These are phyloP conservation scores for Austroboletus eburneus DNA, from an alignment of 768 basidiomycete genomes.

Conservation along the genomic window DNA sequence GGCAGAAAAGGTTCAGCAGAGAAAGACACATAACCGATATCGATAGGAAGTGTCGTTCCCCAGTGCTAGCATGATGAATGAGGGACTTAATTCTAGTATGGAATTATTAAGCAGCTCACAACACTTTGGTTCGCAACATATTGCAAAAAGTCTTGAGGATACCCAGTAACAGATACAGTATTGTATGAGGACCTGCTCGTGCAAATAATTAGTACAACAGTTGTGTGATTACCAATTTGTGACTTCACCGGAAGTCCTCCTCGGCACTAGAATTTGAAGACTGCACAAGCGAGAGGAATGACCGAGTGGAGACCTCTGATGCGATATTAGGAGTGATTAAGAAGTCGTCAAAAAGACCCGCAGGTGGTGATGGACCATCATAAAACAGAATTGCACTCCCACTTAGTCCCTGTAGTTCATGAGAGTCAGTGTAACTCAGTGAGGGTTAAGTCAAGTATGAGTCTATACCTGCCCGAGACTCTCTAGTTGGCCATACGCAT, in stretches of 20 bases:
- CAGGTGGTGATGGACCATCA: conserved; percentile 34
- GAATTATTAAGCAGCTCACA: conserved; percentile 8
- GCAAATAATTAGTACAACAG: not conserved
- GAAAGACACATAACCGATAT: not conserved
- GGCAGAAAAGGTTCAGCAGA: not conserved
- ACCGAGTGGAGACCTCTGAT: conserved; percentile 8
- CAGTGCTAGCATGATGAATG: conserved; percentile 8
- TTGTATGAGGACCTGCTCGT: conserved; percentile 20
- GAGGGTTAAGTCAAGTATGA: not conserved
- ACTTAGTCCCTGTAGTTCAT: not conserved
- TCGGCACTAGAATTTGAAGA: conserved; percentile 1
- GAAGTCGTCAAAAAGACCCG: conserved; percentile 26
- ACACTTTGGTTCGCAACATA: conserved; percentile 12
- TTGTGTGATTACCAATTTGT: not conserved
- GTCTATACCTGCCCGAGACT: not conserved
- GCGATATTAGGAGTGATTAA: conserved; percentile 1
- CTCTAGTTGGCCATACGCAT: conserved; percentile 35
- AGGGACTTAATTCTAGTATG: not conserved
- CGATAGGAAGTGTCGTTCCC: not conserved
- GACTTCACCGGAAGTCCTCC: conserved; percentile 6
- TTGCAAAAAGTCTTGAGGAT: conserved; percentile 17
- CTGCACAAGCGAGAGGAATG: conserved; percentile 12
- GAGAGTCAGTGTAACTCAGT: not conserved
- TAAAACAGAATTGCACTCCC: conserved; percentile 39
- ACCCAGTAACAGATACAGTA: conserved; percentile 21